Conservation (phyloP, 1,284 basidiomycete genomes). For the Malassezia arunalokei region DNA sequence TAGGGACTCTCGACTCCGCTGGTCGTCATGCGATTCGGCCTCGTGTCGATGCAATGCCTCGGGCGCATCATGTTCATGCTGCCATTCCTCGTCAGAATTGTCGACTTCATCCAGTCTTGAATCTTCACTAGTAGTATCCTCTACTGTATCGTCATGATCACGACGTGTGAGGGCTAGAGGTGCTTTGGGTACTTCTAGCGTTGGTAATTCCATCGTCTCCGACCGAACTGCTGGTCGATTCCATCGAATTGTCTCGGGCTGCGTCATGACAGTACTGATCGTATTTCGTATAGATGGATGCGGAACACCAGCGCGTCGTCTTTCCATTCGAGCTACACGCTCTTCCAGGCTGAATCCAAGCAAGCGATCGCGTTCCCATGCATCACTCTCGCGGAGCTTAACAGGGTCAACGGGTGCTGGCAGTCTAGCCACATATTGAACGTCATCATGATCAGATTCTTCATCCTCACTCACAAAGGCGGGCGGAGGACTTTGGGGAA, state of each 20-base stretch:
- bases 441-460: background rate
- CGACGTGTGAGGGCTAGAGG: background rate
- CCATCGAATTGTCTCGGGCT: background rate
- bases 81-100: slow-evolving; percentile 8
- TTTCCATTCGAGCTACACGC: slow-evolving; percentile 12
- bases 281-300: background rate
- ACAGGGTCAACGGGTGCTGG: background rate
- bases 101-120: background rate
- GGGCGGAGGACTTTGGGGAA: slow-evolving; percentile 30
- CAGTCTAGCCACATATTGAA: background rate
- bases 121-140: background rate
- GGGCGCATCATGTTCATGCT: slow-evolving; percentile 8
- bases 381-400: slow-evolving; percentile 6
- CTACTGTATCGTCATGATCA: too few relatives aligned
- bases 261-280: background rate
- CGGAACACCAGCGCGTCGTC: background rate
- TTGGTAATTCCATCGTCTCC: background rate
- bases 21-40: background rate
- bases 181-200: background rate
- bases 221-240: background rate
- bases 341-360: slow-evolving; percentile 14
- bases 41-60: slow-evolving; percentile 8
- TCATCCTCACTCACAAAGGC: slow-evolving; percentile 24
- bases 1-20: too few relatives aligned
- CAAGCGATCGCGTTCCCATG: slow-evolving; percentile 15